Evolutionary conservation across 139 green algal species (phyloP), one percentile per base, ranked within the genome.

Genomic region (Tetraselmis striata): DNA sequence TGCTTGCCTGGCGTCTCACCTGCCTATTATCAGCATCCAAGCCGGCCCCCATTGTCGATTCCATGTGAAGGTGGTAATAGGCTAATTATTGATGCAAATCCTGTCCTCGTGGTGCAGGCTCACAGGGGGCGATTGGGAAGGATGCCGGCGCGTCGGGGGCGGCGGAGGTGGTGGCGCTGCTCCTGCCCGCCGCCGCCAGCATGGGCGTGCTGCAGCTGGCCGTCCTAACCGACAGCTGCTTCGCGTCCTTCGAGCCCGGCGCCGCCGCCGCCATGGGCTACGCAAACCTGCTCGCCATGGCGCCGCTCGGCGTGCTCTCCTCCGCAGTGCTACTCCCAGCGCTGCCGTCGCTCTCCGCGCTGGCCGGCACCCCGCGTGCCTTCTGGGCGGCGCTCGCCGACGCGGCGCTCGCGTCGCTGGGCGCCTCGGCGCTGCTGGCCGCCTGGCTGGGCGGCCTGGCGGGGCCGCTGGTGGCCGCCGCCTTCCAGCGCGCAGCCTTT

Each of bases 271-370:
- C 74, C 23, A 28, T 77, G 26, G 74, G 74, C n/a, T 77, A 77
- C 74, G 74, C 74, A 2, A 77, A 77, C 74, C 74, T 77, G 2
- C 5, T 77, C 23, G 74, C 74, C 26, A 77, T 77, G 74, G 74
- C 74, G 25, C 74, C 74, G 23, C 2, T 77, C 74, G 74, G 74
- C 26, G 25, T 77, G 23, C 74, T 77, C 22, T 77, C 74, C 25
- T 31, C 26, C 74, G 74, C 74, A 18, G 23, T 77, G 5, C 74
- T 77, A 2, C 26, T 77, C 74, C 74, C 74, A 2, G n/a, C 25
- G 23, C 74, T 77, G 5, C 74, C 74, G 5, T 2, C 74, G 11
- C 74, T 77, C 26, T 77, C 74, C 25, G 45, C 11, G 11, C 45
- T 67, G 11, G 5, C 45, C 5, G 18, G 18, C 45, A 18, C 5